These are phyloP conservation scores for Parietichytrium sp. DNA, from an alignment of 108 stramenopile genomes.

Conservation along the genomic window DNA sequence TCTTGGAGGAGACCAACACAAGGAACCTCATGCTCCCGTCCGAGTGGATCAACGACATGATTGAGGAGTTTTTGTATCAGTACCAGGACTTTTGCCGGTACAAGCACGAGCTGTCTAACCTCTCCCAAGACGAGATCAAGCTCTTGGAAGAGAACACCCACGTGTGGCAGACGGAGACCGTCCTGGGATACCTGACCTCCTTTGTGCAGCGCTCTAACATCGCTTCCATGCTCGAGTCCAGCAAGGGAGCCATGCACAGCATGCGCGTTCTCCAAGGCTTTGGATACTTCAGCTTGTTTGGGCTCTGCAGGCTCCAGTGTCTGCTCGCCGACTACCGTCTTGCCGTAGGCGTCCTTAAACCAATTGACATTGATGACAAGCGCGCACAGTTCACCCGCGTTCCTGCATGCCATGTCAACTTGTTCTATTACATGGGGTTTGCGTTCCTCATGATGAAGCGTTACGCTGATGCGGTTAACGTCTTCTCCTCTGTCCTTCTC, in stretches of 20 bases:
- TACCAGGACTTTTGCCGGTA: constrained; percentile 70
- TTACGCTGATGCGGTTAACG: constrained; percentile 80
- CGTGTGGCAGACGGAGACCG: constrained; percentile 90
- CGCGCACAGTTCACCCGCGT: constrained; percentile 56
- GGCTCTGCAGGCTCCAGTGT: constrained; percentile 87
- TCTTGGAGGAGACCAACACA: constrained; percentile 58
- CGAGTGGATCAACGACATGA: constrained; percentile 95
- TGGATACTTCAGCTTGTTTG: constrained; percentile 87
- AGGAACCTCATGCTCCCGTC: constrained; percentile 68
- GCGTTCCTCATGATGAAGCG: constrained; percentile 84
- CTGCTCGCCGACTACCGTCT: constrained; percentile 87
- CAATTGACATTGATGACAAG: constrained; percentile 60
- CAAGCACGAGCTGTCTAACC: constrained; percentile 25
- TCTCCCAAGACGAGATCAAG: constrained; percentile 43
- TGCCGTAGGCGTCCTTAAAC: constrained; percentile 69
- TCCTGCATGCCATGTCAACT: constrained; percentile 76
- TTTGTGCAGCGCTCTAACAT: constrained; percentile 65
- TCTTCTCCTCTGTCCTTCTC: constrained; percentile 65
- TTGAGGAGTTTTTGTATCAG: constrained; percentile 96
- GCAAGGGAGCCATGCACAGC: neutral
- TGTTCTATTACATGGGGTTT: constrained; percentile 90
- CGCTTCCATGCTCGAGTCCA: constrained; percentile 51
- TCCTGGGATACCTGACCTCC: constrained; percentile 81
- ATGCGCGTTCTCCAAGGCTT: constrained; percentile 52
- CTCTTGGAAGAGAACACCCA: constrained; percentile 76